Percentiles rank a stretch among this genome's conserved stretches.
phyloP scores from a whole-genome alignment of 441 rosid genomes.

The Pelargonium exstipulatum region DNA sequence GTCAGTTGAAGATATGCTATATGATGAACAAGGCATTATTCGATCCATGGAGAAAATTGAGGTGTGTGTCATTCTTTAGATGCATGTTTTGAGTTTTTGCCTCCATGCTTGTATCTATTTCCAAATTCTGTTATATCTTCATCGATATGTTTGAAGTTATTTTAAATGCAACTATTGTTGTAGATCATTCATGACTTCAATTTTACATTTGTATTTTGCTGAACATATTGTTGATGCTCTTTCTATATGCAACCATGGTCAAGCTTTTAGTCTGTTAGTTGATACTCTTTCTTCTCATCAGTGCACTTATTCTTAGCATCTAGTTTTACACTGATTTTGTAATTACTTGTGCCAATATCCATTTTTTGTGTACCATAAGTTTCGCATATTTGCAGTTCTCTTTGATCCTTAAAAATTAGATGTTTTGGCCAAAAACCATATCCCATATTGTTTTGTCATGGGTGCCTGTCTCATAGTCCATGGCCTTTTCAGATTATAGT shows the following conservation, averaged over 20 bases:
- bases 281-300: too few species aligned
- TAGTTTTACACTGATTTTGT: too few species aligned
- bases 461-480: background rate
- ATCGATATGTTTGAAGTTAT: background rate
- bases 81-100: background rate
- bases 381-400: background rate
- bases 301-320: too few species aligned
- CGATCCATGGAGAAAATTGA: slow-evolving; percentile 89
- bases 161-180: background rate
- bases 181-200: too few species aligned
- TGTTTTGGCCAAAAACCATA: background rate
- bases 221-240: background rate
- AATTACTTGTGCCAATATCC: too few species aligned
- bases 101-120: background rate
- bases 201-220: background rate
- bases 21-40: slow-evolving; percentile 74
- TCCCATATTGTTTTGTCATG: too few species aligned
- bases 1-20: slow-evolving; percentile 87
- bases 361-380: background rate
- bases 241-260: background rate
- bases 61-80: slow-evolving; percentile 33
- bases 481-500: background rate
- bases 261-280: too few species aligned
- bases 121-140: background rate
- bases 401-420: background rate